Evolutionary conservation across 345 rosid species (phyloP).

Genomic region (Citrus maxima): DNA sequence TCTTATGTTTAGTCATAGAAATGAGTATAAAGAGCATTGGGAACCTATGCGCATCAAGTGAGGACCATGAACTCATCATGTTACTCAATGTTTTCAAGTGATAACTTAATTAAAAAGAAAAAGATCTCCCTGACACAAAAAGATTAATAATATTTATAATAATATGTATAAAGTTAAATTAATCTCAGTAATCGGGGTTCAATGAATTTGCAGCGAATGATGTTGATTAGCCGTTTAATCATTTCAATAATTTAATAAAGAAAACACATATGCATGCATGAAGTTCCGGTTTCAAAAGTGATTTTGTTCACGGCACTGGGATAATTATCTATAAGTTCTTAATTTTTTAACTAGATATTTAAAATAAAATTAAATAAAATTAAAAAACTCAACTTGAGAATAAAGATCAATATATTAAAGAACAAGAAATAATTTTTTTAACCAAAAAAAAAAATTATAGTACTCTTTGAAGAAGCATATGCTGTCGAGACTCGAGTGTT

Average conservation of each 20-base stretch:
- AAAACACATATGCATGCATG: too few relatives aligned
- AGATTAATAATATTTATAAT: not conserved
- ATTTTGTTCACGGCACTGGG: too few relatives aligned
- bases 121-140: constrained; percentile 11
- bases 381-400: too few relatives aligned
- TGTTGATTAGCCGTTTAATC: not conserved
- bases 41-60: constrained; percentile 1
- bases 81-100: constrained; percentile 8
- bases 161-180: too few relatives aligned
- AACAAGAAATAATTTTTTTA: too few relatives aligned
- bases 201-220: constrained; percentile 20
- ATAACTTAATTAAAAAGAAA: constrained; percentile 9
- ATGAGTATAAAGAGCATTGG: not conserved
- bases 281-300: too few relatives aligned
- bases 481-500: not conserved
- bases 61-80: constrained; percentile 25
- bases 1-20: constrained; percentile 11
- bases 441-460: too few relatives aligned
- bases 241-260: too few relatives aligned
- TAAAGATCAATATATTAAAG: too few relatives aligned
- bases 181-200: constrained; percentile 13
- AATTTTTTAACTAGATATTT: too few relatives aligned
- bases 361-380: too few relatives aligned
- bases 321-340: too few relatives aligned
- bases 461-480: not conserved